These are phyloP conservation scores for Thermoascus crustaceus DNA, from an alignment of 2,329 filamentous ascomycete species.

Conservation along the genomic window DNA sequence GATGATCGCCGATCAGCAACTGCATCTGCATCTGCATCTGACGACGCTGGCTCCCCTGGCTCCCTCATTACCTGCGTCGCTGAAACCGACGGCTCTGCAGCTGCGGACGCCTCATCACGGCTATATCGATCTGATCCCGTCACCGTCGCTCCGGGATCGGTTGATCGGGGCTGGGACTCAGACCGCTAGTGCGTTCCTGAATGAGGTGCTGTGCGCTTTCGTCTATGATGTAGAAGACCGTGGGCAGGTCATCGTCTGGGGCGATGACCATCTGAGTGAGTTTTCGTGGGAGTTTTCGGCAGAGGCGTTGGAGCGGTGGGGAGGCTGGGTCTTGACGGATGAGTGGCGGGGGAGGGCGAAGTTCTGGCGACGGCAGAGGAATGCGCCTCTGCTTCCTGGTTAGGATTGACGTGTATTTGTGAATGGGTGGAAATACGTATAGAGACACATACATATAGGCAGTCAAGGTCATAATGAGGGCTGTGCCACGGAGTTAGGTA, in stretches of 20 bases:
- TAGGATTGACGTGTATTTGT: slow-evolving; percentile 21
- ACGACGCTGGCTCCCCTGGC: slow-evolving; percentile 19
- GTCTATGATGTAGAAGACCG: slow-evolving; percentile 28
- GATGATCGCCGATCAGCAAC: too few relatives aligned
- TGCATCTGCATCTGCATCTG: slow-evolving; percentile 29
- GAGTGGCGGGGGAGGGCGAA: slow-evolving; percentile 35
- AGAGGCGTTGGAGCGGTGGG: slow-evolving; percentile 32
- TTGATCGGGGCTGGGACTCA: slow-evolving; percentile 28
- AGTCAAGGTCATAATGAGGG: too few relatives aligned
- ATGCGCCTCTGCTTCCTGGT: slow-evolving; percentile 25
- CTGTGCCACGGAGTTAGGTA: too few relatives aligned
- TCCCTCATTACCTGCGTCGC: slow-evolving; percentile 23
- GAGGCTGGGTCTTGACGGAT: slow-evolving; percentile 29
- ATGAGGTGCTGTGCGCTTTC: slow-evolving; percentile 30
- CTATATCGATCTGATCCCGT: slow-evolving; percentile 37
- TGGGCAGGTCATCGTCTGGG: slow-evolving; percentile 37
- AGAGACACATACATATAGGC: too few relatives aligned
- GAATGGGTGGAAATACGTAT: too few relatives aligned
- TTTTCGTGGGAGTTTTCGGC: slow-evolving; percentile 38
- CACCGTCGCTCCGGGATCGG: slow-evolving; percentile 31
- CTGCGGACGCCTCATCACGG: slow-evolving; percentile 34
- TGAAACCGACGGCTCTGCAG: slow-evolving; percentile 34
- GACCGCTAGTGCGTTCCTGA: slow-evolving; percentile 30
- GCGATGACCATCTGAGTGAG: slow-evolving; percentile 35
- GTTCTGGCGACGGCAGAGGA: slow-evolving; percentile 35